phyloP scores from a whole-genome alignment of 2,329 filamentous ascomycete species.

The Fusarium abutilonis region DNA sequence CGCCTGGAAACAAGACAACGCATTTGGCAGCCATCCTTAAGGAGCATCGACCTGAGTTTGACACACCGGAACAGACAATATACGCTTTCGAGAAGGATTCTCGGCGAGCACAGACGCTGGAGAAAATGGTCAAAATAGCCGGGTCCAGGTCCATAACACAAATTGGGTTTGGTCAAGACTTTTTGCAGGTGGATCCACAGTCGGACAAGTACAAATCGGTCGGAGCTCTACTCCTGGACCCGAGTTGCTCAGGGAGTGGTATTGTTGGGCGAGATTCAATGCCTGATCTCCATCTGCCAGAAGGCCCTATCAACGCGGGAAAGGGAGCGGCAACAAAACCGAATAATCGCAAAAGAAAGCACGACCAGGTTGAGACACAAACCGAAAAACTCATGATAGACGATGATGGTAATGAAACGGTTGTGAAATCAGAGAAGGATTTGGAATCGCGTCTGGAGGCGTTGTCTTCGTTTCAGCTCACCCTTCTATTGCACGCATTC shows the following conservation, averaged over 20 bases:
- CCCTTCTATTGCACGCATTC: slow-evolving; percentile 85
- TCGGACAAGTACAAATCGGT: slow-evolving; percentile 73
- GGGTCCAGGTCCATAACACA: slow-evolving; percentile 73
- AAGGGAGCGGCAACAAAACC: slow-evolving; percentile 32
- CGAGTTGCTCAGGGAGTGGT: slow-evolving; percentile 94
- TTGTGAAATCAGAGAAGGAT: slow-evolving; percentile 64
- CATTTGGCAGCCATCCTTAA: slow-evolving; percentile 82
- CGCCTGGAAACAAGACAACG: slow-evolving; percentile 97
- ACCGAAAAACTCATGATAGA: slow-evolving; percentile 58
- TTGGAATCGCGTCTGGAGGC: slow-evolving; percentile 73
- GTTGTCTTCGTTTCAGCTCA: slow-evolving; percentile 83
- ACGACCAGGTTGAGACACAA: slow-evolving; percentile 49
- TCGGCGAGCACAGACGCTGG: slow-evolving; percentile 75
- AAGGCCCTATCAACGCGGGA: slow-evolving; percentile 40
- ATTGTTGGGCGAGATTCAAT: slow-evolving; percentile 89
- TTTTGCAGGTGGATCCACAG: slow-evolving; percentile 76
- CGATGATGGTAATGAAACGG: slow-evolving; percentile 66
- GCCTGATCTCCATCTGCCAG: slow-evolving; percentile 71
- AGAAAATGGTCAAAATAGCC: slow-evolving; percentile 84
- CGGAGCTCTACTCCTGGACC: slow-evolving; percentile 85
- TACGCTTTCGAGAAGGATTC: slow-evolving; percentile 83
- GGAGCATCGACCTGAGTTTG: slow-evolving; percentile 53
- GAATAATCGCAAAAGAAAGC: slow-evolving; percentile 59
- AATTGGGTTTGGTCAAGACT: slow-evolving; percentile 81
- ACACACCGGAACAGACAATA: slow-evolving; percentile 58